Percentiles rank a stretch among this genome's conserved stretches.
Evolutionary conservation across 164 flowering plant genomes (phyloP).

Genomic region (Hamamelis virginiana): DNA sequence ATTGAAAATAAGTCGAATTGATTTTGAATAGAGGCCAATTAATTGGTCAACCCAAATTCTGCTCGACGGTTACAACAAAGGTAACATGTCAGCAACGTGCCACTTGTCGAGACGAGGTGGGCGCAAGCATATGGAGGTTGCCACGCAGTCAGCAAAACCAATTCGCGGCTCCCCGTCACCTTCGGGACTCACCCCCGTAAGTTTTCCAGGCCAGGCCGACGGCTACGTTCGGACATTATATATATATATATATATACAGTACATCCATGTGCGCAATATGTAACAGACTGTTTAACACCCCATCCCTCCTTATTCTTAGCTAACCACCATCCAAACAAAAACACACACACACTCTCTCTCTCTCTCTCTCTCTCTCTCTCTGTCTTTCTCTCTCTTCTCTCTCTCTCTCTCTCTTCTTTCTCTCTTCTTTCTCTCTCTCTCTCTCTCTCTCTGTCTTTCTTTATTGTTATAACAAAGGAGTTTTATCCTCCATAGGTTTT

Average conservation of each 20-base stretch:
- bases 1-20: too few species aligned
- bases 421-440: slow-evolving; percentile 5
- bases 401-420: not conserved
- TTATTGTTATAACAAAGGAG: not conserved
- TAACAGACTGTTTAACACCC: slow-evolving; percentile 14
- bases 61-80: too few species aligned
- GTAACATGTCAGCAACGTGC: not conserved
- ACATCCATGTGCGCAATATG: too few species aligned
- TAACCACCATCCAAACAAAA: not conserved
- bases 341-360: not conserved
- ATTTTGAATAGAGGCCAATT: too few species aligned
- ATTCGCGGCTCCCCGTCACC: slow-evolving; percentile 9
- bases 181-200: slow-evolving; percentile 27
- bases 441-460: not conserved
- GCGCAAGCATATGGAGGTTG: not conserved
- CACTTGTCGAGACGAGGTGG: not conserved
- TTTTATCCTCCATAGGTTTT: too few species aligned
- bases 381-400: not conserved
- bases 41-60: too few species aligned
- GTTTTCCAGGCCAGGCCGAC: slow-evolving; percentile 20
- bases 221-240: slow-evolving; percentile 10
- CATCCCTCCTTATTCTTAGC: slow-evolving; percentile 27
- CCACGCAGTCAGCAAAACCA: slow-evolving; percentile 5
- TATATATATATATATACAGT: slow-evolving; percentile 1
- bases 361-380: slow-evolving; percentile 4